Conservation (phyloP, 2,329 filamentous ascomycete species). For the Cladosporium sp. region DNA sequence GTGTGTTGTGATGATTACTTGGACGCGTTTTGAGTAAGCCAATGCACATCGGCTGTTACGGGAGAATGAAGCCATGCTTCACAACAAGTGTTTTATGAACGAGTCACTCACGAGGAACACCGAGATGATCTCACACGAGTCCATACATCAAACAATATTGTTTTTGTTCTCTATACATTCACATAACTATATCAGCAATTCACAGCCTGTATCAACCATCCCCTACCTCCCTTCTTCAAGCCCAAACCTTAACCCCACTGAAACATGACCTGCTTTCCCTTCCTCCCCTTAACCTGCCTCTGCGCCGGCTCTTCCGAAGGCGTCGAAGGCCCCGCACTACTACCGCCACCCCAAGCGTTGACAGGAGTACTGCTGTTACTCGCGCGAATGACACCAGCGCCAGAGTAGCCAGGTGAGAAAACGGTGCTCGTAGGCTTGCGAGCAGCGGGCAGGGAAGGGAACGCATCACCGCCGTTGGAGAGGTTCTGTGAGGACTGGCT, state of each 20-base stretch:
- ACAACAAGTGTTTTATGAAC: too few species aligned
- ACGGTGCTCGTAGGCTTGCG: slow-evolving; percentile 61
- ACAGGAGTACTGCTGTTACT: slow-evolving; percentile 36
- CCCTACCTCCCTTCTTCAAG: too few species aligned
- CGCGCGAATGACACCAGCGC: slow-evolving; percentile 41
- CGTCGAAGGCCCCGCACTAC: slow-evolving; percentile 22
- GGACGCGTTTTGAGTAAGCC: too few species aligned
- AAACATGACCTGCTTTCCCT: slow-evolving; percentile 49
- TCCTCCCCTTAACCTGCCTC: slow-evolving; percentile 39
- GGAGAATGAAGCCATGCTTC: too few species aligned
- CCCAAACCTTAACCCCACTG: slow-evolving; percentile 48
- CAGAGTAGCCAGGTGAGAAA: slow-evolving; percentile 48
- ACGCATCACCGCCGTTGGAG: slow-evolving; percentile 53
- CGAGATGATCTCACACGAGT: too few species aligned
- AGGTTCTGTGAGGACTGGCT: slow-evolving; percentile 28
- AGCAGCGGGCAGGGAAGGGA: slow-evolving; percentile 77
- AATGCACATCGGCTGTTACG: too few species aligned
- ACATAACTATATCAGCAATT: too few species aligned
- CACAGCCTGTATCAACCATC: too few species aligned
- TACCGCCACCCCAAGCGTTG: slow-evolving; percentile 38
- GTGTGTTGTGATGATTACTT: too few species aligned
- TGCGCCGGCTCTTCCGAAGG: slow-evolving; percentile 22
- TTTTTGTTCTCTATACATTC: too few species aligned
- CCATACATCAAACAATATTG: too few species aligned
- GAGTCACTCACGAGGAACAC: too few species aligned